Evolutionary conservation across 2,329 filamentous ascomycete species (phyloP).

Genomic region (Diaporthe batatas): DNA sequence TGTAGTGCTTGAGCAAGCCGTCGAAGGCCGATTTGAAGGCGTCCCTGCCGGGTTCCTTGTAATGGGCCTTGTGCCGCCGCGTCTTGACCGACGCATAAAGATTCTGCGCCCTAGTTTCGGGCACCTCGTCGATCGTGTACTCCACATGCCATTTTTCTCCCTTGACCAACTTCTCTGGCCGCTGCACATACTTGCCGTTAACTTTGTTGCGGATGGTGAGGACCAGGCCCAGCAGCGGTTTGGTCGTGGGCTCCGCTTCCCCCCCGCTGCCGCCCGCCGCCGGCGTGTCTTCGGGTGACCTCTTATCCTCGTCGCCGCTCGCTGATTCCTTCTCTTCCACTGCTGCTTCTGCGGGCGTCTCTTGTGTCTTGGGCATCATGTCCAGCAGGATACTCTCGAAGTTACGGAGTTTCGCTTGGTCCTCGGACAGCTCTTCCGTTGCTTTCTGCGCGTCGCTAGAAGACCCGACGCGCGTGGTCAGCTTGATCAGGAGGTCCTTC

Average conservation of each 20-base stretch:
- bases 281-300: background rate
- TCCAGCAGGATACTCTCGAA: constrained; percentile 67
- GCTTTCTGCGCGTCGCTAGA: constrained; percentile 41
- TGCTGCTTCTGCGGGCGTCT: background rate
- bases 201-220: constrained; percentile 80
- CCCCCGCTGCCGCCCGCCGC: background rate
- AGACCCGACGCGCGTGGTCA: constrained; percentile 62
- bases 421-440: constrained; percentile 47
- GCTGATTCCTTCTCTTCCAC: background rate
- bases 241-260: constrained; percentile 37
- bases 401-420: constrained; percentile 57
- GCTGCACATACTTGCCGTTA: constrained; percentile 72
- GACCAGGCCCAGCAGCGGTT: constrained; percentile 73
- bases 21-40: constrained; percentile 56
- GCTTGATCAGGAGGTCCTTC: constrained; percentile 65
- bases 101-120: constrained; percentile 55
- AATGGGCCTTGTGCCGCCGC: constrained; percentile 63
- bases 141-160: constrained; percentile 77
- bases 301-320: constrained; percentile 1
- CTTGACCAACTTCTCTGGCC: constrained; percentile 65
- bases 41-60: constrained; percentile 55
- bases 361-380: constrained; percentile 57
- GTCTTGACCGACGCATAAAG: constrained; percentile 70
- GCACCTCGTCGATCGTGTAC: constrained; percentile 79
- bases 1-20: constrained; percentile 57